phyloP scores from a whole-genome alignment of 2,329 filamentous ascomycete genomes.

The Fusarium sp. region DNA sequence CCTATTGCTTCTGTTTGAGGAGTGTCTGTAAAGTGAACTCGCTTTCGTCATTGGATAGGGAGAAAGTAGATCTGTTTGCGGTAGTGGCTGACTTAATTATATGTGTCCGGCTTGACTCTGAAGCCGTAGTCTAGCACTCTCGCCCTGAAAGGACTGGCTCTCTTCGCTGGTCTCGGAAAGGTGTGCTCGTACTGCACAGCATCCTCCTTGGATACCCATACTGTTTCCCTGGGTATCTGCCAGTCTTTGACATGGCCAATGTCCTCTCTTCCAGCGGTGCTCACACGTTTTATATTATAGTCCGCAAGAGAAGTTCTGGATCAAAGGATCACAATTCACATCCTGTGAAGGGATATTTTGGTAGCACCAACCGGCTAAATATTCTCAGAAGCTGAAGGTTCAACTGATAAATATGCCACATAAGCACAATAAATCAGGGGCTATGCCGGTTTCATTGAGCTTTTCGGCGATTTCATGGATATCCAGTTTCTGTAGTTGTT shows the following conservation, averaged over 20 bases:
- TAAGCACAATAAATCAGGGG: neutral
- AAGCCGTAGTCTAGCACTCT: neutral
- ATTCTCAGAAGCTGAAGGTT: neutral
- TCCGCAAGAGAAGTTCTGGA: neutral
- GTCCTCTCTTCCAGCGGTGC: neutral
- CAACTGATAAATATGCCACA: neutral
- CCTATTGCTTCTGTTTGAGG: slow-evolving; percentile 52
- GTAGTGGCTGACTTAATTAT: slow-evolving; percentile 50
- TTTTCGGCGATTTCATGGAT: neutral
- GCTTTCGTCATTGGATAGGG: neutral
- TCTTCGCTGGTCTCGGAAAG: neutral
- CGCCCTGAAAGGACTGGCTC: neutral
- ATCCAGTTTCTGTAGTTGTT: neutral
- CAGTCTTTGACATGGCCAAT: neutral
- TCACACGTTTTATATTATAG: neutral
- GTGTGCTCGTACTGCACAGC: neutral
- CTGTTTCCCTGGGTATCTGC: neutral
- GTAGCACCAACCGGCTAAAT: neutral
- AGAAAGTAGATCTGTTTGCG: neutral
- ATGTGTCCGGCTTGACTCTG: neutral
- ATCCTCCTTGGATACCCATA: neutral
- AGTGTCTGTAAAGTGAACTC: neutral
- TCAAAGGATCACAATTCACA: neutral
- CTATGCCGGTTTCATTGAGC: neutral
- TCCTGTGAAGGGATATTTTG: neutral